Base-by-base conservation (phyloP, 768 basidiomycete species). In the Lactarius quietus region DNA sequence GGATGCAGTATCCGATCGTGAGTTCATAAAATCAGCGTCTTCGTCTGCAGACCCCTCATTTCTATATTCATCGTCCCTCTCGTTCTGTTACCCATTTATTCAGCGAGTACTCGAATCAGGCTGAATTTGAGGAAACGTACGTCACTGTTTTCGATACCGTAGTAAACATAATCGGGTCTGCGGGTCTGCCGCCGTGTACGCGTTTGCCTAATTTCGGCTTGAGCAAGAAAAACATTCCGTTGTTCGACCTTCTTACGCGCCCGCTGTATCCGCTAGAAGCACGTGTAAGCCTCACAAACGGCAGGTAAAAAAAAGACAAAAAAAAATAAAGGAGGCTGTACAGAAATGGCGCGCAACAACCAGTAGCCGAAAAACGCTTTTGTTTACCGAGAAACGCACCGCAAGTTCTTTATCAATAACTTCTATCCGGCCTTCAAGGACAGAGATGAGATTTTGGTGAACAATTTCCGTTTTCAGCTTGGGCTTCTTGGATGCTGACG, bases 101-200 rank as follows among this genome's bases (percentile, higher is more conserved):
- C 45, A 55, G 29, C 72, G 73, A 67, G 41, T 60, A 56, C 70
- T 75, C 66, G 74, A 75, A 63, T 65, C 53, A 23, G 29, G 36
- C 61, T 63, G 70, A 65, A 59, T 59, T 52, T 62, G 45, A 26
- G 48, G 12, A 62, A 60, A 78, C 84, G 78, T 80, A 79, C 88
- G 76, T 89, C 91, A 70, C 86, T 88, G 63, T 83, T 85, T 69
- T 80, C 77, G 63, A 81, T 81, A 70, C 87, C 83, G 71, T 82
- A 80, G 75, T 93, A 92, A 59, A 90, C 90, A 76, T 94, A 94
- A 78, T 92, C 89, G 55, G 90, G 89, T 68, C 84, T 86, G 51
- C 83, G 83, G 3, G 87, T 86, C 76, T 84, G 83, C 60, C 88
- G 82, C 65, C 91, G 82, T 23, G 92, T 93, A 65, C 92, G 83